phyloP scores from a whole-genome alignment of 2,329 filamentous ascomycete genomes.

The Penicillium sp. region DNA sequence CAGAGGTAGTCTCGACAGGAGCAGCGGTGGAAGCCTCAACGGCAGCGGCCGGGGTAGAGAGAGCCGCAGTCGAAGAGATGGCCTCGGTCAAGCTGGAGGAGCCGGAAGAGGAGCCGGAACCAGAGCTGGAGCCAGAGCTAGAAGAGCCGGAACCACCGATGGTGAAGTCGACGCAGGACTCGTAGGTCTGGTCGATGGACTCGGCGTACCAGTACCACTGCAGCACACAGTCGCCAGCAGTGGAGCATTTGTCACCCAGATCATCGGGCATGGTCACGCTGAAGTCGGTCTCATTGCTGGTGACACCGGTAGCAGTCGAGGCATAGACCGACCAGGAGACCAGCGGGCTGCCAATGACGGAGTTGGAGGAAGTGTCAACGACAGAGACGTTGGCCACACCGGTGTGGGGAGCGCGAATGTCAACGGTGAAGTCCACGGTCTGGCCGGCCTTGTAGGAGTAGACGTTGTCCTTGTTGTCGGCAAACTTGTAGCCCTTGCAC shows the following conservation, averaged over 20 bases:
- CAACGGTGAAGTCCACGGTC: constrained; percentile 48
- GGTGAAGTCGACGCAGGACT: constrained; percentile 41
- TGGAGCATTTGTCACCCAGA: constrained; percentile 30
- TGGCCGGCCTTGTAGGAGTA: constrained; percentile 56
- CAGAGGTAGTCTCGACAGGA: background rate
- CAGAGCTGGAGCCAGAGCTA: constrained; percentile 15
- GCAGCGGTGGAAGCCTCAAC: background rate
- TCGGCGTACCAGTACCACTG: constrained; percentile 42
- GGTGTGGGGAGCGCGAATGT: constrained; percentile 53
- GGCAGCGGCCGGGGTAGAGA: background rate
- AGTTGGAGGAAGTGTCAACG: constrained; percentile 51
- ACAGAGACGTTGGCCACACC: constrained; percentile 56
- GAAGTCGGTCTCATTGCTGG: constrained; percentile 33
- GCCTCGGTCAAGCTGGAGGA: constrained; percentile 11
- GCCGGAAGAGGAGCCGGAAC: constrained; percentile 17
- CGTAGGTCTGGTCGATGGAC: constrained; percentile 41
- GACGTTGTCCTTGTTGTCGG: constrained; percentile 59
- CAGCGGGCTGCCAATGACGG: constrained; percentile 42
- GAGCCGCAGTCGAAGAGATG: no score
- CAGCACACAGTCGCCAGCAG: constrained; percentile 37
- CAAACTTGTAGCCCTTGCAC: constrained; percentile 64
- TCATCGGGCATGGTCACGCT: constrained; percentile 37
- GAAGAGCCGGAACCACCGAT: constrained; percentile 26
- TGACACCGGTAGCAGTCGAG: constrained; percentile 33
- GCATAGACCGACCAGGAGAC: constrained; percentile 38